A percentile compares a stretch with the other conserved stretches of the same genome.
phyloP scores from a whole-genome alignment of 345 rosid genomes.

The Punica granatum region DNA sequence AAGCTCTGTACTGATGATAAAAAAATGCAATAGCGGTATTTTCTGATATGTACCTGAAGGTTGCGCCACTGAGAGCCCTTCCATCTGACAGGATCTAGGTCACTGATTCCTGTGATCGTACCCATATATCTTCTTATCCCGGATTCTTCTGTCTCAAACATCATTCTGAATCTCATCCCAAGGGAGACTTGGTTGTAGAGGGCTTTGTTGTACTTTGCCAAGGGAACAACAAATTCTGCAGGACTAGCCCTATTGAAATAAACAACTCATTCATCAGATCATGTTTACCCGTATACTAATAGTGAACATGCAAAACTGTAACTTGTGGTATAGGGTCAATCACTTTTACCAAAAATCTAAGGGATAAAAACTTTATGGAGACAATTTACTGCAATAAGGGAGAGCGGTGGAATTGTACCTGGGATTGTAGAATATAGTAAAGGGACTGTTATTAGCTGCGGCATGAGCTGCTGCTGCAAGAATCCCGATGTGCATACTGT shows the following conservation, averaged over 20 bases:
- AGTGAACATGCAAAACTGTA: neutral
- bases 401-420: constrained; percentile 38
- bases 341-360: neutral
- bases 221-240: constrained; percentile 91
- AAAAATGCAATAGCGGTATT: neutral
- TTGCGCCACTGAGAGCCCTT: constrained; percentile 95
- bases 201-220: constrained; percentile 87
- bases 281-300: neutral
- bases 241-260: constrained; percentile 73
- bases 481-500: constrained; percentile 98
- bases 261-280: neutral
- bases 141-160: constrained; percentile 96
- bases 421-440: constrained; percentile 88
- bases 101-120: constrained; percentile 80
- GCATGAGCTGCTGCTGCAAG: constrained; percentile 99
- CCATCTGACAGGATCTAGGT: constrained; percentile 87
- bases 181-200: constrained; percentile 82
- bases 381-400: neutral
- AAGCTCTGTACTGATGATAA: too few relatives aligned
- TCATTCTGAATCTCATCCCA: constrained; percentile 96
- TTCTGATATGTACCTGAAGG: constrained; percentile 60
- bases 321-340: neutral
- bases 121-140: constrained; percentile 98
- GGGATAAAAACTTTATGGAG: neutral
- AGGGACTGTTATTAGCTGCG: constrained; percentile 85